Conservation (phyloP, 75 land plant genomes). For the Pinus taeda region DNA sequence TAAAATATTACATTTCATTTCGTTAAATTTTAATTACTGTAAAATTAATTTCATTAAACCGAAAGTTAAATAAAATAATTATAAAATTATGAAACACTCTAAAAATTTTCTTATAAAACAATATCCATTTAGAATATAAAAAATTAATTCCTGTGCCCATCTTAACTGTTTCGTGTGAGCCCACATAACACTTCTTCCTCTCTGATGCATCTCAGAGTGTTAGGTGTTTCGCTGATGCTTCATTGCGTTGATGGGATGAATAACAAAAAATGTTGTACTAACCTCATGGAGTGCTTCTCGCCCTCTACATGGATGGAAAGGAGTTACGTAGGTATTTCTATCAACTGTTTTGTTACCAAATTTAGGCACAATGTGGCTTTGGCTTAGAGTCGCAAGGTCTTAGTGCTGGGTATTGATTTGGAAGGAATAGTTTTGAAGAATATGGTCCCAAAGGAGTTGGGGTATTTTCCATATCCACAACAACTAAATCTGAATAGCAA, state of each 20-base stretch:
- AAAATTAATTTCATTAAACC: too few species aligned
- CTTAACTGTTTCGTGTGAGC: too few species aligned
- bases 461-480: not conserved
- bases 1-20: too few species aligned
- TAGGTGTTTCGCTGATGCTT: too few species aligned
- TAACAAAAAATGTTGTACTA: not conserved
- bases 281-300: constrained; percentile 12
- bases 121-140: too few species aligned
- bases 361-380: not conserved
- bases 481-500: constrained; percentile 23
- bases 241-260: constrained; percentile 7
- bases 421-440: constrained; percentile 9
- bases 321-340: constrained; percentile 9
- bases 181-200: too few species aligned
- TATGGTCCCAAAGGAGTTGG: constrained; percentile 12
- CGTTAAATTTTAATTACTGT: too few species aligned
- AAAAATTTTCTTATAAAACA: too few species aligned
- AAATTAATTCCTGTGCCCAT: too few species aligned
- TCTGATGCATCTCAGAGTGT: not conserved
- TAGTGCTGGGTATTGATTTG: constrained; percentile 5
- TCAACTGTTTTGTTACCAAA: constrained; percentile 13
- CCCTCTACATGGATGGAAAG: constrained; percentile 16
- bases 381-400: constrained; percentile 9
- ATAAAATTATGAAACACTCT: too few species aligned
- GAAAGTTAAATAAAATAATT: too few species aligned